Evolutionary conservation across 495 filamentous ascomycete genomes (phyloP), one percentile per base, ranked within the genome.

Genomic region (Eremomyces bilateralis): DNA sequence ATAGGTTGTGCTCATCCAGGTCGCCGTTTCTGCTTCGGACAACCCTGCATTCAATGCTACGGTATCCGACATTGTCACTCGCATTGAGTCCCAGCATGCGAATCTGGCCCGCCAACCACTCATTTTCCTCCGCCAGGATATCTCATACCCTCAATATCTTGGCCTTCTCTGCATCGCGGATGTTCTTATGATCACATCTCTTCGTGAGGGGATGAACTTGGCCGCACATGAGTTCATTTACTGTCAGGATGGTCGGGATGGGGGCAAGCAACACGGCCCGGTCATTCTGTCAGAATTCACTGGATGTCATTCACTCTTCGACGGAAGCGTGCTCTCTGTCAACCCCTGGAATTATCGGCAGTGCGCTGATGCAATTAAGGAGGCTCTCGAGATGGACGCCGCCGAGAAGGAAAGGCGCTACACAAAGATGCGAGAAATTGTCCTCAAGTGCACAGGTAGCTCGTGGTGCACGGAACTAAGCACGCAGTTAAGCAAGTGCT

Each of bases 131-230:
- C 80, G 90, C 54, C 84, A 94, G 53, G 84, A 94, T 43, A 79
- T 94, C 39, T 72, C 73, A 21, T 91, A 88, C 46, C 57, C 76
- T 1, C 82, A 93, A 42, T 94, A 92, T 41, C 68, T 94, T 4
- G 84, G 83, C 4, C 61, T 94, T 13, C 65, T 92, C 28, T 77
- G 76, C 13, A 74, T 88, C 17, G 84, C 84, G 2, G 82, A 93
- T 54, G 78, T 73, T 15, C 60, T 94, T 20, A 84, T 91, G 68
- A 83, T 94, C 48, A 82, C 84, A 4, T 83, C 77, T 50, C 68
- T 93, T 35, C 79, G 84, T 32, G 84, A 93, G 48, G 84, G 84
- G 28, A 94, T 93, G 84, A 92, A 92, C 46, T 56, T 94, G 24
- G 90, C 84, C 4, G 77, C 72, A 30, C 84, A 93, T 47, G 84